phyloP scores from a whole-genome alignment of 371 early-diverging fungal species.

The Coemansia sp. region DNA sequence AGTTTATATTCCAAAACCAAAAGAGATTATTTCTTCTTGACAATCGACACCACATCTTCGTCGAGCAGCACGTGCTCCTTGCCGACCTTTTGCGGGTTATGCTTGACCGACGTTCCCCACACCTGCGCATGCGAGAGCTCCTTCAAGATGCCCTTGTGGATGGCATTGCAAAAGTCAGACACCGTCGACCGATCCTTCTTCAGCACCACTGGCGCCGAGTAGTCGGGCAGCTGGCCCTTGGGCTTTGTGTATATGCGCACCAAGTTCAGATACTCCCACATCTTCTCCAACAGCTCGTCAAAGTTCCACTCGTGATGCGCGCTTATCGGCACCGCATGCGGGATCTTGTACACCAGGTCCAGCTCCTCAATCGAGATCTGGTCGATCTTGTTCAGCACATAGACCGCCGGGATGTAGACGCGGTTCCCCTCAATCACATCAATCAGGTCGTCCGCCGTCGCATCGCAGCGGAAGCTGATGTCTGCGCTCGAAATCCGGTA shows the following conservation, averaged over 20 bases:
- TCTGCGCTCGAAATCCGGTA: conserved; percentile 95
- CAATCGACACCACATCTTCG: conserved; percentile 99
- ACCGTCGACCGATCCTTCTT: conserved; percentile 72
- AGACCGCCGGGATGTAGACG: conserved; percentile 80
- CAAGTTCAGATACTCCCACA: conserved; percentile 78
- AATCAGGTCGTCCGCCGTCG: conserved; percentile 92
- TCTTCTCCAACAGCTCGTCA: conserved; percentile 95
- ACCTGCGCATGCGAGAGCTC: conserved; percentile 98
- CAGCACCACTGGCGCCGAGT: conserved; percentile 95
- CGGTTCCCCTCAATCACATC: conserved; percentile 94
- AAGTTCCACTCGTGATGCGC: conserved; percentile 99
- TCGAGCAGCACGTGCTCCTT: conserved; percentile 93
- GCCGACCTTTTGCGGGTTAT: conserved; percentile 99
- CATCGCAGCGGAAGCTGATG: conserved; percentile 84
- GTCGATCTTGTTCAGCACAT: conserved; percentile 97
- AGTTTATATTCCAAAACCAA: too few species aligned
- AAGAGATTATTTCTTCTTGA: conserved; percentile 64
- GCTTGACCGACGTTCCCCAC: conserved; percentile 99
- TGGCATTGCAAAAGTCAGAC: conserved; percentile 97
- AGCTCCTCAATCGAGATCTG: conserved; percentile 92
- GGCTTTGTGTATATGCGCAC: conserved; percentile 95
- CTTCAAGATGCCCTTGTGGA: conserved; percentile 94
- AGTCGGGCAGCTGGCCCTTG: conserved; percentile 97
- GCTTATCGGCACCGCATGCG: conserved; percentile 97
- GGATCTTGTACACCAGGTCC: conserved; percentile 94